A percentile compares a stretch with the other conserved stretches of the same genome.
Conservation (phyloP, 2,329 filamentous ascomycete genomes). For the Teratosphaeriaceae sp. region DNA sequence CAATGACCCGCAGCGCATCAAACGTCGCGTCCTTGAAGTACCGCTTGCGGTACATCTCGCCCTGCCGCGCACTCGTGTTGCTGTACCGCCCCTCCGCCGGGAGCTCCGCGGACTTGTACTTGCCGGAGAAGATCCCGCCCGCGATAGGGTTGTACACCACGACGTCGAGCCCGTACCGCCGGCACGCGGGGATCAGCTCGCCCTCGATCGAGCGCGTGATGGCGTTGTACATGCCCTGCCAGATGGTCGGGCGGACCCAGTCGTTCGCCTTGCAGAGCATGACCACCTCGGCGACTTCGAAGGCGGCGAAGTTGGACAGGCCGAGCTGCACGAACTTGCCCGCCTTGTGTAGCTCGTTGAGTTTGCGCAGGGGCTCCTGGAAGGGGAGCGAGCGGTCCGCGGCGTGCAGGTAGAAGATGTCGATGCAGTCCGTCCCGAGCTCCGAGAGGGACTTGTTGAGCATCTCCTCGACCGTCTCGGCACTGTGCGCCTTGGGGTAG, state of each 20-base stretch:
- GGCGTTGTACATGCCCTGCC: slow-evolving; percentile 42
- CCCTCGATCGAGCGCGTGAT: slow-evolving; percentile 33
- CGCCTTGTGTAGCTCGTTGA: slow-evolving; percentile 41
- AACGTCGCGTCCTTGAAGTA: slow-evolving; percentile 41
- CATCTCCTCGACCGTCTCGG: slow-evolving; percentile 28
- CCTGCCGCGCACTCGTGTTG: slow-evolving; percentile 36
- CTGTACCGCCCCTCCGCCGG: slow-evolving; percentile 32
- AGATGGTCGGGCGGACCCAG: slow-evolving; percentile 40
- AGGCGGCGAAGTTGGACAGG: slow-evolving; percentile 41
- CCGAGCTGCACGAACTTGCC: slow-evolving; percentile 42
- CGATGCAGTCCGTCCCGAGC: slow-evolving; percentile 35
- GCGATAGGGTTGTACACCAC: slow-evolving; percentile 40
- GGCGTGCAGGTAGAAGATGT: slow-evolving; percentile 47
- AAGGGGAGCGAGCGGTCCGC: slow-evolving; percentile 43
- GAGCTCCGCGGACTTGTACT: slow-evolving; percentile 31
- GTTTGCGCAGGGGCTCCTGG: slow-evolving; percentile 40
- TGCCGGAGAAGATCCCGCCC: slow-evolving; percentile 39
- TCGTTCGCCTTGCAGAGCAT: slow-evolving; percentile 37
- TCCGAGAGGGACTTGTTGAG: slow-evolving; percentile 33
- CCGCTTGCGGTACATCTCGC: slow-evolving; percentile 29
- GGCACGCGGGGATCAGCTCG: slow-evolving; percentile 38
- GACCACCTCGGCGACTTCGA: slow-evolving; percentile 44
- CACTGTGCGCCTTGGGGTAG: slow-evolving; percentile 20
- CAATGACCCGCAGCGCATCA: slow-evolving; percentile 36
- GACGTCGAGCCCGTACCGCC: slow-evolving; percentile 37